A percentile compares a stretch with the other conserved stretches of the same genome.
phyloP scores from a whole-genome alignment of 108 stramenopile genomes.

The Pseudonitzschia delicatissima region DNA sequence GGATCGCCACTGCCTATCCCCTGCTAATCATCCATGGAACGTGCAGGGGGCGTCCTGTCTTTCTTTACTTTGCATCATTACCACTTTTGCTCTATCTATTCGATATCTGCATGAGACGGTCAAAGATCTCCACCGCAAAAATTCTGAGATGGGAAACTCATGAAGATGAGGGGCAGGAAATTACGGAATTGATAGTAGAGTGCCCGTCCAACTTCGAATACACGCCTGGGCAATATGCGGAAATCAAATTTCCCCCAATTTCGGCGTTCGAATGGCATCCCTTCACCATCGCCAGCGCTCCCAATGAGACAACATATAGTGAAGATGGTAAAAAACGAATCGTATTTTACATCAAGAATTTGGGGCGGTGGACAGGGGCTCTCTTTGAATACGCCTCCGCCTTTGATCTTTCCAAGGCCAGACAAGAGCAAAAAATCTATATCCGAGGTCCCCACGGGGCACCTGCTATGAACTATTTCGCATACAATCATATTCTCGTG shows the following conservation, averaged over 20 bases:
- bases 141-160: conserved; percentile 5
- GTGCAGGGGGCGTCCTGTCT: conserved; percentile 9
- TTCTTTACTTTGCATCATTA: conserved; percentile 10
- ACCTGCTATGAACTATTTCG: conserved; percentile 26
- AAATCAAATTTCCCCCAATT: conserved; percentile 22
- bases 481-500: conserved; percentile 25
- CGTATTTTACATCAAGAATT: conserved; percentile 23
- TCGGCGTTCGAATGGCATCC: conserved; percentile 42
- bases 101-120: conserved; percentile 18
- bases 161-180: conserved; percentile 18
- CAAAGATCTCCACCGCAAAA: neutral
- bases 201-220: conserved; percentile 6
- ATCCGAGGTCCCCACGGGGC: conserved; percentile 28
- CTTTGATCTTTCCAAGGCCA: neutral
- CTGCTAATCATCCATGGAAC: conserved; percentile 27
- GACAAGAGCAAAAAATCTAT: neutral
- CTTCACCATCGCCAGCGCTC: conserved; percentile 33
- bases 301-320: neutral
- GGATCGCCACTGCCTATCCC: conserved; percentile 16
- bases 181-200: conserved; percentile 2
- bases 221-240: conserved; percentile 24
- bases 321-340: neutral
- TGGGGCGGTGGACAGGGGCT: conserved; percentile 26
- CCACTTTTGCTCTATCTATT: conserved; percentile 20
- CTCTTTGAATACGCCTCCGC: conserved; percentile 15